These are phyloP conservation scores for Apiospora aurea DNA, from an alignment of 2,329 filamentous ascomycete species.

Conservation along the genomic window DNA sequence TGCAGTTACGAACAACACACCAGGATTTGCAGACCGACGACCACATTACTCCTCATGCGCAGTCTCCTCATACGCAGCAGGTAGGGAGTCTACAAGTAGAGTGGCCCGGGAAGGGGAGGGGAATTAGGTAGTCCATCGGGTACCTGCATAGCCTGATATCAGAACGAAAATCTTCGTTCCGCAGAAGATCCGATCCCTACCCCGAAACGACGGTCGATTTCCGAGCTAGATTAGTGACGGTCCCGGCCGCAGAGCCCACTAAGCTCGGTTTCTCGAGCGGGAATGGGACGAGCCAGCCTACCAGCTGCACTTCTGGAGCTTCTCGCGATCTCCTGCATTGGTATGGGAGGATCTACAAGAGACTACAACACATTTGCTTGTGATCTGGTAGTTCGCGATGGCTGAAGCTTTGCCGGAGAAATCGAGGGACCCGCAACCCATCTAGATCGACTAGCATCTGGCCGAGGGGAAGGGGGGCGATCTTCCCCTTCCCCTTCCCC, in stretches of 20 bases:
- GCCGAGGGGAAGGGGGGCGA: neutral
- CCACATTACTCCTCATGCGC: neutral
- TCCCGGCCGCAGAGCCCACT: neutral
- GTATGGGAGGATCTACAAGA: neutral
- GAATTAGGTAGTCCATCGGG: neutral
- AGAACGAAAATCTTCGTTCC: conserved; percentile 5
- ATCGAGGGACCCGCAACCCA: neutral
- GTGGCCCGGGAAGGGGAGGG: neutral
- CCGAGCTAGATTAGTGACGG: neutral
- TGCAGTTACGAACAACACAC: conserved; percentile 6
- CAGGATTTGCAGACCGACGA: neutral
- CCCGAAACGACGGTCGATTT: conserved; percentile 3
- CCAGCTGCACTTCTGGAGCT: neutral
- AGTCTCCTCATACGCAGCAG: neutral
- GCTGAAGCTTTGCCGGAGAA: neutral
- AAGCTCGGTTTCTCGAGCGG: neutral
- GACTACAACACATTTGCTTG: neutral
- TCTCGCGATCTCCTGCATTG: neutral
- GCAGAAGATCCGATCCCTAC: neutral
- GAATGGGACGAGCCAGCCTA: neutral
- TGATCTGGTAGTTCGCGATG: neutral
- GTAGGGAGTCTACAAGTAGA: neutral
- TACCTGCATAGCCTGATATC: conserved; percentile 14
- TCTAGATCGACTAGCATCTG: neutral
- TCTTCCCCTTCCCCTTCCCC: neutral